Evolutionary conservation across 208 protist species (phyloP).

Genomic region (Leishmania aethiopica): DNA sequence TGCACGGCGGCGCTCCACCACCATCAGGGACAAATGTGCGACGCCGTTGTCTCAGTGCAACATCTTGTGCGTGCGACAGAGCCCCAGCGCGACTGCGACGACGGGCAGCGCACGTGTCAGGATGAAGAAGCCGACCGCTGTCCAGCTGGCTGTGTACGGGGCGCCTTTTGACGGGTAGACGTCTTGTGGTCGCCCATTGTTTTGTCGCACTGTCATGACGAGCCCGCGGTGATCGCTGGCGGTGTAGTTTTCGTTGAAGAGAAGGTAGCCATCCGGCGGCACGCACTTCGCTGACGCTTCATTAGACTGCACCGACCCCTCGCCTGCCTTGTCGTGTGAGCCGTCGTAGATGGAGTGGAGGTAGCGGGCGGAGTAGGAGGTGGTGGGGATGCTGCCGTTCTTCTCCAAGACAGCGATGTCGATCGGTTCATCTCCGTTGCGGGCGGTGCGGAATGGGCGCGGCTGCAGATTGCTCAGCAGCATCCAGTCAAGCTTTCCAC

Average conservation of each 20-base stretch:
- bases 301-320: slow-evolving; percentile 3
- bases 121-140: slow-evolving; percentile 33
- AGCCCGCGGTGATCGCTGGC: slow-evolving; percentile 77
- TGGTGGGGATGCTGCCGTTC: slow-evolving; percentile 27
- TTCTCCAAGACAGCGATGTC: slow-evolving; percentile 35
- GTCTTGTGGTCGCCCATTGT: slow-evolving; percentile 31
- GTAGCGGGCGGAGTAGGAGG: slow-evolving; percentile 26
- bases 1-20: neutral
- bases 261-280: slow-evolving; percentile 56
- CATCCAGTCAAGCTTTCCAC: slow-evolving; percentile 80
- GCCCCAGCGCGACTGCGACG: slow-evolving; percentile 15
- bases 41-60: neutral
- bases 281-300: slow-evolving; percentile 19
- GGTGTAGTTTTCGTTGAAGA: slow-evolving; percentile 74
- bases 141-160: slow-evolving; percentile 39
- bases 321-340: slow-evolving; percentile 16
- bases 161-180: slow-evolving; percentile 56
- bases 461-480: slow-evolving; percentile 68
- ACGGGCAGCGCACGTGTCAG: slow-evolving; percentile 34
- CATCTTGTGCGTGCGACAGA: slow-evolving; percentile 19
- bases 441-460: slow-evolving; percentile 18
- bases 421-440: slow-evolving; percentile 30
- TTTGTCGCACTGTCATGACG: slow-evolving; percentile 56
- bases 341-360: slow-evolving; percentile 25
- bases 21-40: neutral